Evolutionary conservation across 2,329 filamentous ascomycete genomes (phyloP).

Genomic region (Penicillium concentricum): DNA sequence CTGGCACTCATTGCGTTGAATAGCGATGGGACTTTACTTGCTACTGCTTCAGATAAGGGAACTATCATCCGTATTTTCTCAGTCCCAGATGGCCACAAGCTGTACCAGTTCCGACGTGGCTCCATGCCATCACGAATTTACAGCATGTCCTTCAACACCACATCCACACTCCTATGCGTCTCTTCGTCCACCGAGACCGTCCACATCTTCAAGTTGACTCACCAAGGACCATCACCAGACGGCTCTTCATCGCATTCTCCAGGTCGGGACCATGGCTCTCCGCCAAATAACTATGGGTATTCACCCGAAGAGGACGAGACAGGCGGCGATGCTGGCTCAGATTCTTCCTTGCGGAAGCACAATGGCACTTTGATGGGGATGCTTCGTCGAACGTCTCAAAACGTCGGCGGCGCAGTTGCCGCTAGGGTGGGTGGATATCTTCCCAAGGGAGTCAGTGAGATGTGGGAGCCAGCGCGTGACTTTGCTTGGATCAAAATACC

Average conservation of each 20-base stretch:
- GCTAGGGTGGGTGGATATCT: slow-evolving; percentile 89
- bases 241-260: slow-evolving; percentile 26
- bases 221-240: slow-evolving; percentile 34
- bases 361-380: slow-evolving; percentile 85
- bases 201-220: slow-evolving; percentile 83
- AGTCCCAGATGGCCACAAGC: slow-evolving; percentile 83
- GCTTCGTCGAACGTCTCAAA: slow-evolving; percentile 89
- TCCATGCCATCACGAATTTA: slow-evolving; percentile 96
- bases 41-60: slow-evolving; percentile 94
- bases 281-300: slow-evolving; percentile 27
- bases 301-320: slow-evolving; percentile 34
- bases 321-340: slow-evolving; percentile 31
- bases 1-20: slow-evolving; percentile 89
- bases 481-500: slow-evolving; percentile 97
- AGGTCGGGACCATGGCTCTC: slow-evolving; percentile 27
- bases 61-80: slow-evolving; percentile 97
- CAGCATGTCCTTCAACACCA: slow-evolving; percentile 98
- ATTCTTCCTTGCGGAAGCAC: slow-evolving; percentile 45
- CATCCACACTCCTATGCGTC: slow-evolving; percentile 87
- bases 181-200: slow-evolving; percentile 96
- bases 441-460: slow-evolving; percentile 89
- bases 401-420: slow-evolving; percentile 84
- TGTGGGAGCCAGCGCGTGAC: slow-evolving; percentile 93
- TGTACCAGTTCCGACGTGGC: slow-evolving; percentile 93
- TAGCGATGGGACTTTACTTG: slow-evolving; percentile 84